Evolutionary conservation across 176 grass and related monocot genomes (phyloP).

Genomic region (Metroxylon sagu): DNA sequence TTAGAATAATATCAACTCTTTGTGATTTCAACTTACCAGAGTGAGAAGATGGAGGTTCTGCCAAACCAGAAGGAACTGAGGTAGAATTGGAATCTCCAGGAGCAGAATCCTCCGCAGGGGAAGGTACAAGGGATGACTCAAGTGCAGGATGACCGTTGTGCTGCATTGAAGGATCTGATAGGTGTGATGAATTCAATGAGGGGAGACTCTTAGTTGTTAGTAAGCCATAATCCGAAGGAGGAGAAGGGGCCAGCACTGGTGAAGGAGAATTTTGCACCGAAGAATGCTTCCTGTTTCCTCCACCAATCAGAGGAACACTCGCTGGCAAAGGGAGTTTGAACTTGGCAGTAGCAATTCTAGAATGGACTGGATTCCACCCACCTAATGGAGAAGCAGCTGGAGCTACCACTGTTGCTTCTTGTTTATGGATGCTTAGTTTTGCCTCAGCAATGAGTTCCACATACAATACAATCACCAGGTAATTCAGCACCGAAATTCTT

Average conservation of each 20-base stretch:
- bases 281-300: constrained; percentile 31
- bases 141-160: constrained; percentile 10
- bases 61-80: constrained; percentile 48
- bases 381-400: constrained; percentile 37
- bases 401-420: constrained; percentile 26
- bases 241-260: constrained; percentile 24
- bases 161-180: constrained; percentile 23
- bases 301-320: constrained; percentile 19
- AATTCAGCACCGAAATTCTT: constrained; percentile 20
- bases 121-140: constrained; percentile 25
- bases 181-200: constrained; percentile 28
- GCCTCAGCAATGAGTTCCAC: constrained; percentile 30
- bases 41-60: constrained; percentile 57
- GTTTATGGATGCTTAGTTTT: constrained; percentile 25
- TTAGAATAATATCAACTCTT: too few relatives aligned
- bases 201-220: constrained; percentile 15
- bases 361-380: constrained; percentile 37
- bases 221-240: constrained; percentile 35
- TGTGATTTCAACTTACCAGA: constrained; percentile 32
- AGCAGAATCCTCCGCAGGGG: constrained; percentile 24
- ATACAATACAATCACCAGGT: constrained; percentile 25
- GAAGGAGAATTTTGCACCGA: constrained; percentile 23
- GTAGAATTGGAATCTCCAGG: constrained; percentile 54
- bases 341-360: constrained; percentile 22
- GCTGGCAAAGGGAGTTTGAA: constrained; percentile 7